Evolutionary conservation across 371 early-diverging fungal genomes (phyloP).

Genomic region (Apophysomyces trapeziformis): DNA sequence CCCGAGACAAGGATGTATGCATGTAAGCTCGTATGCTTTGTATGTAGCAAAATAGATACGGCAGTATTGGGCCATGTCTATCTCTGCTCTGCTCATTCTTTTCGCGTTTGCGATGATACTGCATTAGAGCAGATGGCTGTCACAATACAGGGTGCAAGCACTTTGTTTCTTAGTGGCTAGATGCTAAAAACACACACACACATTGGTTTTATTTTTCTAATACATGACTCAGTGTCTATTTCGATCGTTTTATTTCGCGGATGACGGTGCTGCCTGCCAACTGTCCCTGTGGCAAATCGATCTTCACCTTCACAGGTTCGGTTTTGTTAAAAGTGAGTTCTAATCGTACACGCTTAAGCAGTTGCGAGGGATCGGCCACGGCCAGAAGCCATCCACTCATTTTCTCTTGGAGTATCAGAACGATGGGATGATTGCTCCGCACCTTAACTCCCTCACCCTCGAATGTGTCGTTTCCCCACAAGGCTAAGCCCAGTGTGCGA

Average conservation of each 20-base stretch:
- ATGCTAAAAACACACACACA: too few species aligned
- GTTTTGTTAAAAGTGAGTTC: slow-evolving; percentile 1
- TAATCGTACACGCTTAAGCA: slow-evolving; percentile 14
- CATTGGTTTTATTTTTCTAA: too few species aligned
- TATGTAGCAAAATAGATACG: too few species aligned
- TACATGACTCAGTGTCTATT: too few species aligned
- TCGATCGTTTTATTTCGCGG: neutral
- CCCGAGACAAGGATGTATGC: too few species aligned
- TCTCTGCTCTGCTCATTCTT: too few species aligned
- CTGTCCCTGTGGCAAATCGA: slow-evolving; percentile 19
- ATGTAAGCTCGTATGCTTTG: too few species aligned
- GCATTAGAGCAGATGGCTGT: too few species aligned
- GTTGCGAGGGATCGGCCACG: slow-evolving; percentile 37
- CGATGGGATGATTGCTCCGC: neutral
- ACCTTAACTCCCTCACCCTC: neutral
- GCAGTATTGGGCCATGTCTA: too few species aligned
- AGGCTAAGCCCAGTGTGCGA: neutral
- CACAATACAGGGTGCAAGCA: too few species aligned
- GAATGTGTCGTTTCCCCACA: slow-evolving; percentile 4
- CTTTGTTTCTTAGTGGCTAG: too few species aligned
- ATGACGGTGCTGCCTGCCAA: slow-evolving; percentile 1
- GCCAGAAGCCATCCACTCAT: neutral
- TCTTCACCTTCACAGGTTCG: neutral
- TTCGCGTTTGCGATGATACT: too few species aligned
- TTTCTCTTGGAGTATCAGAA: neutral